Percentiles rank a stretch among this genome's conserved stretches.
Conservation (phyloP, 1,139 yeast genomes). For the Geotrichum klebahnii region DNA sequence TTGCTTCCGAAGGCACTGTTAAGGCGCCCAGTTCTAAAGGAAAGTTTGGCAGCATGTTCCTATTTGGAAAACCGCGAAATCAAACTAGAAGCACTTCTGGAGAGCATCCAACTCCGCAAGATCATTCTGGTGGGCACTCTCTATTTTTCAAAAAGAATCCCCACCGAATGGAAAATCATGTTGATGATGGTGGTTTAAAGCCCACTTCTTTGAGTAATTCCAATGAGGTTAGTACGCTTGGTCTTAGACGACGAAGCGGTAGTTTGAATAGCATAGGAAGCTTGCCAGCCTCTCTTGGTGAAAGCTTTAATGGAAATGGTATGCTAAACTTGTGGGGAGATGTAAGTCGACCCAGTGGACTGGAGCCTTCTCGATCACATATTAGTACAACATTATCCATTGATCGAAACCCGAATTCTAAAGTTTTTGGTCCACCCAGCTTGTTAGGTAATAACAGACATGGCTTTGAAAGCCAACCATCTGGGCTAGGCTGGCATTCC, state of each 20-base stretch:
- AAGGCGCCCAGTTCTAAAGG: slow-evolving; percentile 11
- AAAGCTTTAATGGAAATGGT: slow-evolving; percentile 16
- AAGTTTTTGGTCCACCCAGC: slow-evolving; percentile 9
- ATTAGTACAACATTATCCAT: slow-evolving; percentile 18
- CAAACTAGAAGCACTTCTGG: slow-evolving; percentile 15
- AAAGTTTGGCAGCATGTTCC: slow-evolving; percentile 22
- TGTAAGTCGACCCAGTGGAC: background rate
- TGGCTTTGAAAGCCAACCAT: slow-evolving; percentile 18
- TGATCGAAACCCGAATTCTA: slow-evolving; percentile 17
- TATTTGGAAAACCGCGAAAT: slow-evolving; percentile 20
- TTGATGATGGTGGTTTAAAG: background rate
- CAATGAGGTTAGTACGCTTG: slow-evolving; percentile 10
- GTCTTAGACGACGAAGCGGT: slow-evolving; percentile 18
- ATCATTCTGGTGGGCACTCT: slow-evolving; percentile 9
- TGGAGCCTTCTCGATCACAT: slow-evolving; percentile 20
- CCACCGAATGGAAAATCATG: slow-evolving; percentile 5
- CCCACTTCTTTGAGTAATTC: slow-evolving; percentile 10
- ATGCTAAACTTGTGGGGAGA: slow-evolving; percentile 20
- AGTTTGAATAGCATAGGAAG: slow-evolving; percentile 21
- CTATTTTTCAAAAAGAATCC: slow-evolving; percentile 11
- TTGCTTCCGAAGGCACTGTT: slow-evolving; percentile 5
- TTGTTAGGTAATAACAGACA: slow-evolving; percentile 12
- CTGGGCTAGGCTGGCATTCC: slow-evolving; percentile 17
- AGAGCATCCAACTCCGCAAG: slow-evolving; percentile 6
- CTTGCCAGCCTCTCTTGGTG: slow-evolving; percentile 21